Base-by-base conservation (phyloP, 2,329 filamentous ascomycete genomes). In the Colletotrichum sp. region DNA sequence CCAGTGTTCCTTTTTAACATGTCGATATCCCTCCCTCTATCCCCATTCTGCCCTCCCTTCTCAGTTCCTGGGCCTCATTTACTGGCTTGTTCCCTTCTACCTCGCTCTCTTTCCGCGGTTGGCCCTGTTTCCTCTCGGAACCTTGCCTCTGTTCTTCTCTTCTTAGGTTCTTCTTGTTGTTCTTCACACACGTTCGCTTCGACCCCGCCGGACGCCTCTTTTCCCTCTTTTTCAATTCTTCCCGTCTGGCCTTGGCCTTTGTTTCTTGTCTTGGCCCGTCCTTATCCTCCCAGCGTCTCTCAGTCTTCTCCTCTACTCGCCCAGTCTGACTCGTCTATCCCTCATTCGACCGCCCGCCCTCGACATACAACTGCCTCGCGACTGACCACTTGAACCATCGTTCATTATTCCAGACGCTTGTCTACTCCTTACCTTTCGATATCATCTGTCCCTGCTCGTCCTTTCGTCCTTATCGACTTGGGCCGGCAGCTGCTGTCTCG, bases 71-170 rank as follows among this genome's bases (percentile, higher is more conserved):
- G 15, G 67, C 54, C 61, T 70, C 67, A 51, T 59, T 61, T 70
- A 27, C 43, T 24, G 62, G 71, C 55, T 66, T 70, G 66, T 70
- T 73, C 66, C 54, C 33, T 70, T 70, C 61, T 73, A 24, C 43
- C 59, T 64, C 24, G 15, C 27, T 55, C 43, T 38, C 47, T 24
- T 31, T n/a, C 59, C 58, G 34, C 61, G 33, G 51, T 16, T 31
- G 24, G 12, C 51, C 70, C 55, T 62, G 64, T 34, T 62, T 55
- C 31, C 62, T 54, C 43, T 36, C n/a, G 58, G 51, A n/a, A 16
- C 47, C 51, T 16, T 62, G n/a, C 69, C 34, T 43, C 38, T 58
- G 16, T 33, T 59, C 31, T 51, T 12, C 24, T 38, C 59, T 54
- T 51, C 12, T 34, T 59, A 24, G 13, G 16, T 55, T 58, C 29